Evolutionary conservation across 2,329 filamentous ascomycete genomes (phyloP), one percentile per base, ranked within the genome.

Genomic region (Macrophomina tecta): DNA sequence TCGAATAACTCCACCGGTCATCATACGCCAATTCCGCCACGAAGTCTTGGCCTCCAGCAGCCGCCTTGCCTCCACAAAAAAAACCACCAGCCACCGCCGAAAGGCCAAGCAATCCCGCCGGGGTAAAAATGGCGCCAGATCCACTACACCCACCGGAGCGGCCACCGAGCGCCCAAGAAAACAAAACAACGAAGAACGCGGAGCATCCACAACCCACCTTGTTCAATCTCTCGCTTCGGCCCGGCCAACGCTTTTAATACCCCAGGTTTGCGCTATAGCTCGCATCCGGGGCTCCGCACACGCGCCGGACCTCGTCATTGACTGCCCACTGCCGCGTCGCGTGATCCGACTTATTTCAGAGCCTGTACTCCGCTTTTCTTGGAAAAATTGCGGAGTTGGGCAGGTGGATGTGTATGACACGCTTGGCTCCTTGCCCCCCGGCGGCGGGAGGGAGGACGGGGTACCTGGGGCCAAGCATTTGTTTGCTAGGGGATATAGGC

Each of bases 111-210:
- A 38, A 61, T 34, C 56, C 56, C 28, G 40, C 42, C 40, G 56
- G 56, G 55, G 12, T 60, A 46, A n/a, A 14, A 8, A 42, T 2
- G 9, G n/a, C 28, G 34, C 51, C 51, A 34, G 52, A 36, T 48
- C 56, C 56, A 48, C 56, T 14, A 28, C 40, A 61, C 30, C 56
- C 56, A 61, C 56, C 56, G 56, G 56, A 61, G 30, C 40, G 18
- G 38, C 55, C 55, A 60, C 55, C 55, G 55, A 60, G 38, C 14
- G 38, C 34, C 7, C 36, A 12, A 38, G 36, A 38, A 58, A 28
- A 12, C 6, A 12, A 38, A 58, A 28, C 5, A 58, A 28, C 36
- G 7, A 38, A 56, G 48, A 61, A 61, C 56, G 56, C 56, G 56
- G 56, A 40, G 56, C 40, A 61, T 14, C 56, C 28, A 23, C 56